phyloP scores from a whole-genome alignment of 208 protist species.

The Angomonas ambiguus region DNA sequence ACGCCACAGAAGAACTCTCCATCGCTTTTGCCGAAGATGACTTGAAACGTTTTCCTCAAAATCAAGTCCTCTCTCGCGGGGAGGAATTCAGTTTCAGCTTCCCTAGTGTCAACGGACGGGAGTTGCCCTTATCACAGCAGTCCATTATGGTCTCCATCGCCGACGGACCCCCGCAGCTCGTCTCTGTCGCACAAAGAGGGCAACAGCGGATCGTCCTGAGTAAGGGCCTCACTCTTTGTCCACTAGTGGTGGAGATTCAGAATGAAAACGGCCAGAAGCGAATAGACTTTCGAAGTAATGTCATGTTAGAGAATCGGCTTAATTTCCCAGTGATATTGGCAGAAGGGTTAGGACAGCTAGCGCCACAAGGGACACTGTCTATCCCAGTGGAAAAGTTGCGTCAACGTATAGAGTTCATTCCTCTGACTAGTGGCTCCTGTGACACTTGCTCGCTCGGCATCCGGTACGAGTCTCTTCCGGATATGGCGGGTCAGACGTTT shows the following conservation, averaged over 20 bases:
- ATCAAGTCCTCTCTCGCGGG: conserved; percentile 12
- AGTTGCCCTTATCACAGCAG: conserved; percentile 46
- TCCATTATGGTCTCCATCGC: conserved; percentile 32
- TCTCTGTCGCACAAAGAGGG: conserved; percentile 11
- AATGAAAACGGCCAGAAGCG: conserved; percentile 25
- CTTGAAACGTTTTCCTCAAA: conserved; percentile 8
- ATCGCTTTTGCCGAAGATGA: conserved; percentile 20
- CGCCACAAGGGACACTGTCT: conserved; percentile 2
- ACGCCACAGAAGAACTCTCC: conserved; percentile 17
- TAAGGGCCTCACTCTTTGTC: conserved; percentile 8
- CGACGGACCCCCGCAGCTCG: conserved; percentile 4
- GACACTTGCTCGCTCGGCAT: conserved; percentile 36
- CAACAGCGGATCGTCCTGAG: conserved; percentile 14
- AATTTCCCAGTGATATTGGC: conserved; percentile 27
- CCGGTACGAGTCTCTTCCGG: conserved; percentile 53
- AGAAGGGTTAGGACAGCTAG: conserved; percentile 21
- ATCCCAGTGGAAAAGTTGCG: conserved; percentile 25
- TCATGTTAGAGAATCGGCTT: conserved; percentile 42
- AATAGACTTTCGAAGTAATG: conserved; percentile 40
- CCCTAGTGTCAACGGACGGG: conserved; percentile 47
- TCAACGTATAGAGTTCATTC: conserved; percentile 25
- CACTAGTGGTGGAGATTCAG: conserved; percentile 31
- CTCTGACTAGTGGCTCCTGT: conserved; percentile 8
- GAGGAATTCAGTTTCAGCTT: conserved; percentile 60
- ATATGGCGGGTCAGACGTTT: conserved; percentile 35